These are phyloP conservation scores for Helminthosporium solani DNA, from an alignment of 2,329 filamentous ascomycete species.

Conservation along the genomic window DNA sequence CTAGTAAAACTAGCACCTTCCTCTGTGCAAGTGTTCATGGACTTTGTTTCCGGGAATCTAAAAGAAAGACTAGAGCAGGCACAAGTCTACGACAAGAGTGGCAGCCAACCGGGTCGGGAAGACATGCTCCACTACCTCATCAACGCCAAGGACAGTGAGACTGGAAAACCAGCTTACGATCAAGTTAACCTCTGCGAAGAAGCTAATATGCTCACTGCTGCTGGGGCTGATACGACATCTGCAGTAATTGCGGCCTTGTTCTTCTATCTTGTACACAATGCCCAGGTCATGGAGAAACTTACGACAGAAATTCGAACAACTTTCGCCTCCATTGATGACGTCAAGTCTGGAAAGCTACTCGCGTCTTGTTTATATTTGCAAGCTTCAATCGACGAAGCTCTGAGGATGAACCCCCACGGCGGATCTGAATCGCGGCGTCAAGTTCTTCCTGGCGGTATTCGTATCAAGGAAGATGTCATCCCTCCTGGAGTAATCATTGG, in stretches of 20 bases:
- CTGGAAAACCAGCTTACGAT: conserved; percentile 32
- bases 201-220: conserved; percentile 14
- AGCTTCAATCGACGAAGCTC: conserved; percentile 14
- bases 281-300: conserved; percentile 9
- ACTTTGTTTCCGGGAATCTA: too few species aligned
- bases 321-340: conserved; percentile 12
- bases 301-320: conserved; percentile 12
- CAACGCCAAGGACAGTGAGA: conserved; percentile 34
- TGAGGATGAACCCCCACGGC: conserved; percentile 8
- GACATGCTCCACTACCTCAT: not conserved
- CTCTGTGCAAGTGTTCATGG: too few species aligned
- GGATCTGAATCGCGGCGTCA: conserved; percentile 8
- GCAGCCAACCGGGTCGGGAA: too few species aligned
- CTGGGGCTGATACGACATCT: conserved; percentile 17
- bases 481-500: not conserved
- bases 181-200: conserved; percentile 38
- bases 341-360: conserved; percentile 5
- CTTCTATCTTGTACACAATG: conserved; percentile 15
- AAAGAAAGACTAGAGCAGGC: too few species aligned
- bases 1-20: too few species aligned
- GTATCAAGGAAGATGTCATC: conserved; percentile 13
- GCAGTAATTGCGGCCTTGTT: conserved; percentile 5
- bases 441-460: conserved; percentile 11
- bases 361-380: conserved; percentile 12
- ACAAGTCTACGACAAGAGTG: too few species aligned